Base-by-base conservation (phyloP, 129 eudicot species). In the Solidago caesia region DNA sequence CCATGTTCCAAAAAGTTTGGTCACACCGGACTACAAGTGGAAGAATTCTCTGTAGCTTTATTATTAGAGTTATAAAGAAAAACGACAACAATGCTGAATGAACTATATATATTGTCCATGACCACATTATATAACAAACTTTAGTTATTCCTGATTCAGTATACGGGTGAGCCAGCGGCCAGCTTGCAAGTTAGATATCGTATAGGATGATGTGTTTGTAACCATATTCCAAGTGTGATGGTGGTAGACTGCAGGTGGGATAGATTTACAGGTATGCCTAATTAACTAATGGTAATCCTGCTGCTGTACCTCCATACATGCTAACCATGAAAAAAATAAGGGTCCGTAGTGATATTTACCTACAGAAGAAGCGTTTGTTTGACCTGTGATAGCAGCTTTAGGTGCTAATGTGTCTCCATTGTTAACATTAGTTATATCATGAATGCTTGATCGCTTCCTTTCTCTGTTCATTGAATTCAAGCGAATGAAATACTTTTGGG, bases 401-500 rank as follows among this genome's bases (percentile, higher is more conserved):
- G 82, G 74, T 3, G 55, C 77, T 46, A 85, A 77, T n/a, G 78
- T 47, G 44, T 83, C 87, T 2, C 83, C 87, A 33, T 68, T 65
- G 74, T 83, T 77, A 79, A 80, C 87, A 46, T 75, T 86, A 43
- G 90, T 86, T 65, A 86, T 86, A 76, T 86, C 90, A 71, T 86
- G 90, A 80, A 86, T 86, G 73, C 90, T 86, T 69, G 90, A 69
- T 66, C 90, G 81, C 76, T 87, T 70, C 53, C 90, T 83, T 14
- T 86, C 90, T 83, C 83, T 86, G 61, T 81, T 86, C 65, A 73
- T 80, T 4, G 90, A 77, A 64, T 81, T 83, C 44, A 77, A 62
- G 45, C 90, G 90, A 44, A 83, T 86, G 85, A 86, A 86, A 62
- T 86, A 86, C 74, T 86, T 86, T 70, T 86, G 90, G 8, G 90